A percentile compares a stretch with the other conserved stretches of the same genome.
Evolutionary conservation across 352 stramenopile genomes (phyloP).

Genomic region (Peronospora farinosa): DNA sequence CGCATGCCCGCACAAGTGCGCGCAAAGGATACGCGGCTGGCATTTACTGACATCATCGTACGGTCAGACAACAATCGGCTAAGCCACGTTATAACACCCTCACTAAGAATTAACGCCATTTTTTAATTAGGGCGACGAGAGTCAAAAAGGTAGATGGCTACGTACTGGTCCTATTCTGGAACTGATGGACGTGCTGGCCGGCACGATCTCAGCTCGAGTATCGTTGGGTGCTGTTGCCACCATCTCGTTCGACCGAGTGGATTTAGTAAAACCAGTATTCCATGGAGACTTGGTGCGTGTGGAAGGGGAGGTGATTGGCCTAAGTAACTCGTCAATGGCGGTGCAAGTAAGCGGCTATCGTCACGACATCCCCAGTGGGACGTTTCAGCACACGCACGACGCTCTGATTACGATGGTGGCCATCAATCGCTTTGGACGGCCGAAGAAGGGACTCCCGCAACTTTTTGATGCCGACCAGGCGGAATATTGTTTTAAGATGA

Average conservation of each 20-base stretch:
- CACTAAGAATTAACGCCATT: background rate
- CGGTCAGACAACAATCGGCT: background rate
- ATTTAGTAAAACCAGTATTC: conserved; percentile 48
- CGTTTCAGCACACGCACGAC: conserved; percentile 49
- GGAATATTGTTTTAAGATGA: conserved; percentile 40
- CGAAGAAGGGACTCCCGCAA: conserved; percentile 34
- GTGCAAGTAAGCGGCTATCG: conserved; percentile 49
- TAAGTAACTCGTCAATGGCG: conserved; percentile 47
- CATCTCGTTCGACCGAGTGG: conserved; percentile 55
- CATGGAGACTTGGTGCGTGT: conserved; percentile 49
- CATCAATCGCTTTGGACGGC: conserved; percentile 43
- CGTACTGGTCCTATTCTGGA: conserved; percentile 45
- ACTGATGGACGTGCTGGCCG: conserved; percentile 51
- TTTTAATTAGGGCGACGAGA: conserved; percentile 36
- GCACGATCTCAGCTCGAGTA: conserved; percentile 33
- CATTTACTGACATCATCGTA: conserved; percentile 59
- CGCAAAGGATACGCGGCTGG: conserved; percentile 43
- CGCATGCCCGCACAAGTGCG: conserved; percentile 40
- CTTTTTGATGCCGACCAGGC: conserved; percentile 37
- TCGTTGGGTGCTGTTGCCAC: conserved; percentile 35
- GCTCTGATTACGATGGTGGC: conserved; percentile 62
- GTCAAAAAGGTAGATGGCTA: conserved; percentile 39
- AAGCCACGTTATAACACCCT: background rate
- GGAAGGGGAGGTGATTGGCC: conserved; percentile 43
- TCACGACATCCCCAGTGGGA: conserved; percentile 32